A percentile compares a stretch with the other conserved stretches of the same genome.
These are phyloP conservation scores for Curvularia spicifera DNA, from an alignment of 2,329 filamentous ascomycete genomes.

Conservation along the genomic window DNA sequence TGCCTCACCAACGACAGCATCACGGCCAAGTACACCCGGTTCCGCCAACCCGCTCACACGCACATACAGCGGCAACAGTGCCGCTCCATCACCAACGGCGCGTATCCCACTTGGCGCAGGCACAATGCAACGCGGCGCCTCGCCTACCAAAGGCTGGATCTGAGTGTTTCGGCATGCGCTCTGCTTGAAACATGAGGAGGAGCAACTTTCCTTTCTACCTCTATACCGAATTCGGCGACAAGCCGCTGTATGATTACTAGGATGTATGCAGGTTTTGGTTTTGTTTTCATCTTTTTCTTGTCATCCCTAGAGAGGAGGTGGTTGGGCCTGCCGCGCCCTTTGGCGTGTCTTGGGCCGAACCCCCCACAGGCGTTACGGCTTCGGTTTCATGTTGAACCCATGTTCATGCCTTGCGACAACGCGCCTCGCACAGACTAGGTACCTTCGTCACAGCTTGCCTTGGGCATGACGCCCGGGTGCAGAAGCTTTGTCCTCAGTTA, in stretches of 20 bases:
- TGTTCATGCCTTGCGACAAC: conserved; percentile 8
- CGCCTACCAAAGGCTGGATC: conserved; percentile 45
- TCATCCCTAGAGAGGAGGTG: background rate
- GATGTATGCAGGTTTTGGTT: conserved; percentile 6
- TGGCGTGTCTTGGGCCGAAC: conserved; percentile 10
- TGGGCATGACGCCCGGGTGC: conserved; percentile 1
- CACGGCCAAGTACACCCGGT: conserved; percentile 21
- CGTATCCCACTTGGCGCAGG: conserved; percentile 45
- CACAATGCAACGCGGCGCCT: conserved; percentile 46
- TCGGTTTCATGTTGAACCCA: conserved; percentile 21
- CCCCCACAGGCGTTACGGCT: conserved; percentile 22
- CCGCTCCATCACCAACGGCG: conserved; percentile 38
- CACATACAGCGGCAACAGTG: conserved; percentile 23
- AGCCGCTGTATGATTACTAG: conserved; percentile 32
- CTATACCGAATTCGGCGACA: conserved; percentile 15
- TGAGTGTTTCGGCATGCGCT: conserved; percentile 21
- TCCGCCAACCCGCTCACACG: conserved; percentile 25
- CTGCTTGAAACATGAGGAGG: conserved; percentile 7
- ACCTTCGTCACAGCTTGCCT: background rate
- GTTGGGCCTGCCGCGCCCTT: background rate
- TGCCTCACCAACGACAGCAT: conserved; percentile 26
- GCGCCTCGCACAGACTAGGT: conserved; percentile 11
- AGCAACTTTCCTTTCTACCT: conserved; percentile 8
- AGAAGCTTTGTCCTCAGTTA: conserved; percentile 5
- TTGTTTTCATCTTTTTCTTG: conserved; percentile 3